These are phyloP conservation scores for Phytomonas serpens DNA, from an alignment of 208 protist genomes.

Conservation along the genomic window DNA sequence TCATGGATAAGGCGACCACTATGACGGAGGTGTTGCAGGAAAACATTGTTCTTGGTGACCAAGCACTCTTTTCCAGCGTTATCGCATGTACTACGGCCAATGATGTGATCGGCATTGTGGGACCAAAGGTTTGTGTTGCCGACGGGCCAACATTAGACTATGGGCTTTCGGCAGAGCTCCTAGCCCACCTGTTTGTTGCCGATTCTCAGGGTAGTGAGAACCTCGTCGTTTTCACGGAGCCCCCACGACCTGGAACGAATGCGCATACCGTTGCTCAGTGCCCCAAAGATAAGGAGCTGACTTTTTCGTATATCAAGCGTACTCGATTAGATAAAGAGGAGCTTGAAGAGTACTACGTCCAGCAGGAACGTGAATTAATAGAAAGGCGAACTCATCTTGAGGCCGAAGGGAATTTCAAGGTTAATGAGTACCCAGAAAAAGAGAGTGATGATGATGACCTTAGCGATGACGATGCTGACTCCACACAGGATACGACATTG, in stretches of 20 bases:
- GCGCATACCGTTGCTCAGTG: conserved; percentile 28
- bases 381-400: conserved; percentile 30
- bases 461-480: conserved; percentile 4
- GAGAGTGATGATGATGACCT: conserved; percentile 22
- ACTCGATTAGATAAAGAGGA: conserved; percentile 65
- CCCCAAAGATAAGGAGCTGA: conserved; percentile 25
- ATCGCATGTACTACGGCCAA: conserved; percentile 64
- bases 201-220: conserved; percentile 34
- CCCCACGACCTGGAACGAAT: conserved; percentile 44
- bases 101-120: conserved; percentile 40
- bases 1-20: conserved; percentile 70
- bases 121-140: conserved; percentile 71
- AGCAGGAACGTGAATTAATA: conserved; percentile 52
- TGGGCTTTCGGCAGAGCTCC: conserved; percentile 60
- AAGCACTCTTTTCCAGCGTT: conserved; percentile 64
- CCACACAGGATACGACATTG: background rate
- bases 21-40: conserved; percentile 78
- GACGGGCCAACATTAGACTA: conserved; percentile 73
- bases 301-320: conserved; percentile 33
- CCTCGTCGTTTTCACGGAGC: conserved; percentile 54
- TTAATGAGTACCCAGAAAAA: conserved; percentile 31
- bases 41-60: conserved; percentile 66
- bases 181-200: conserved; percentile 34
- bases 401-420: conserved; percentile 28
- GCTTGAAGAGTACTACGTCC: conserved; percentile 81